Conservation (phyloP, 768 basidiomycete species). For the Tremella fuciformis region DNA sequence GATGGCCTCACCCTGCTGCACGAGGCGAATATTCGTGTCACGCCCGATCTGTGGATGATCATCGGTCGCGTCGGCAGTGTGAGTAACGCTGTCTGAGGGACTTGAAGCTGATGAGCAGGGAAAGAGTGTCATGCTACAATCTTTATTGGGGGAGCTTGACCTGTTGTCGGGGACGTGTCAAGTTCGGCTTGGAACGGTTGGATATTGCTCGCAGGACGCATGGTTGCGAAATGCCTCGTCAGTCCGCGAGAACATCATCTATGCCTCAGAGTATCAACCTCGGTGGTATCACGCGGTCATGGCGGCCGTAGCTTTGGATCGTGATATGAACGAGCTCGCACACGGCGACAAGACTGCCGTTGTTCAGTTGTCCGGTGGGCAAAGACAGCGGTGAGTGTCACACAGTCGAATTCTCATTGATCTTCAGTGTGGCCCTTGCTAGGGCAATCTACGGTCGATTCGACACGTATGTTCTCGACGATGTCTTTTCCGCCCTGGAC, state of each 20-base stretch:
- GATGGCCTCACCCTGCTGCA: constrained; percentile 6
- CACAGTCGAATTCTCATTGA: not conserved
- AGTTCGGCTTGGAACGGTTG: constrained; percentile 12
- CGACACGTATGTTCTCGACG: constrained; percentile 30
- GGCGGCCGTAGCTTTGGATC: constrained; percentile 12
- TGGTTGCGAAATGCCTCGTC: constrained; percentile 15
- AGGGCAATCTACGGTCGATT: constrained; percentile 28
- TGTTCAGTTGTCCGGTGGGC: constrained; percentile 20
- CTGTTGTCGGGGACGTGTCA: constrained; percentile 11
- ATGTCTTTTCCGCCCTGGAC: constrained; percentile 36
- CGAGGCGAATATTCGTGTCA: constrained; percentile 8
- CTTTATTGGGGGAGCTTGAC: constrained; percentile 24
- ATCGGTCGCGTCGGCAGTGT: constrained; percentile 22
- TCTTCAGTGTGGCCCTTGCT: constrained; percentile 24
- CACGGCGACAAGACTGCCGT: constrained; percentile 13
- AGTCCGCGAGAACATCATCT: constrained; percentile 22
- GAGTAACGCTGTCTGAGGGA: no score
- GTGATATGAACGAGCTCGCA: constrained; percentile 10
- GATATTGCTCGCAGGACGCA: constrained; percentile 23
- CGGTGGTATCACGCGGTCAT: constrained; percentile 22
- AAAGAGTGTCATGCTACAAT: constrained; percentile 23
- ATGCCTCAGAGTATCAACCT: constrained; percentile 12
- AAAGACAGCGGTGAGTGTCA: constrained; percentile 22
- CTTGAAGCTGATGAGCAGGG: constrained; percentile 10
- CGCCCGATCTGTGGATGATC: constrained; percentile 21